These are phyloP conservation scores for Periconia sp. DNA, from an alignment of 2,329 filamentous ascomycete genomes.

Conservation along the genomic window DNA sequence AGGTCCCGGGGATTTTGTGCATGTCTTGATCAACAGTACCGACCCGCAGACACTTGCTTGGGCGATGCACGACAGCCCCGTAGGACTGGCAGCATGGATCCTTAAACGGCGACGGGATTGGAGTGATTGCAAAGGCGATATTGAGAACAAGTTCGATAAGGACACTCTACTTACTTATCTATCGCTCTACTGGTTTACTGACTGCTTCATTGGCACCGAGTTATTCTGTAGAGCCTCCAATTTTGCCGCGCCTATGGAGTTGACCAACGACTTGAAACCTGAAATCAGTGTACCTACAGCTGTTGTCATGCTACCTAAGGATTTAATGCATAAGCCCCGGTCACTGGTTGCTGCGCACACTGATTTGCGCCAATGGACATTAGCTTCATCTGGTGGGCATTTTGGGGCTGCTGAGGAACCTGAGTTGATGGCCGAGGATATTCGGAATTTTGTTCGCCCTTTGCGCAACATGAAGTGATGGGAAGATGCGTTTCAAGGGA, in stretches of 20 bases:
- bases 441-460: not conserved
- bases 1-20: not conserved
- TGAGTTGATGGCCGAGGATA: not conserved
- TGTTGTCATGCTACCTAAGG: constrained; percentile 10
- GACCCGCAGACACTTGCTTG: constrained; percentile 7
- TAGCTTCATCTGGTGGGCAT: constrained; percentile 11
- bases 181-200: constrained; percentile 11
- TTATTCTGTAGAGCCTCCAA: constrained; percentile 10
- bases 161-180: constrained; percentile 9
- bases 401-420: constrained; percentile 9
- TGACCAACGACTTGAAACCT: constrained; percentile 10
- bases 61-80: constrained; percentile 9
- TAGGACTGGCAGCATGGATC: constrained; percentile 5
- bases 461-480: not conserved
- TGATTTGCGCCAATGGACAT: constrained; percentile 9
- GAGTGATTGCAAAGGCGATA: constrained; percentile 10
- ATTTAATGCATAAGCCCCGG: constrained; percentile 7
- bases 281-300: constrained; percentile 11
- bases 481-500: not conserved
- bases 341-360: constrained; percentile 4
- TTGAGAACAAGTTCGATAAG: constrained; percentile 5
- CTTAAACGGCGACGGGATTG: constrained; percentile 3
- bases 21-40: constrained; percentile 3
- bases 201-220: constrained; percentile 7
- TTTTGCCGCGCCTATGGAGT: constrained; percentile 5